These are phyloP conservation scores for Oxalis stricta DNA, from an alignment of 441 rosid genomes.

Conservation along the genomic window DNA sequence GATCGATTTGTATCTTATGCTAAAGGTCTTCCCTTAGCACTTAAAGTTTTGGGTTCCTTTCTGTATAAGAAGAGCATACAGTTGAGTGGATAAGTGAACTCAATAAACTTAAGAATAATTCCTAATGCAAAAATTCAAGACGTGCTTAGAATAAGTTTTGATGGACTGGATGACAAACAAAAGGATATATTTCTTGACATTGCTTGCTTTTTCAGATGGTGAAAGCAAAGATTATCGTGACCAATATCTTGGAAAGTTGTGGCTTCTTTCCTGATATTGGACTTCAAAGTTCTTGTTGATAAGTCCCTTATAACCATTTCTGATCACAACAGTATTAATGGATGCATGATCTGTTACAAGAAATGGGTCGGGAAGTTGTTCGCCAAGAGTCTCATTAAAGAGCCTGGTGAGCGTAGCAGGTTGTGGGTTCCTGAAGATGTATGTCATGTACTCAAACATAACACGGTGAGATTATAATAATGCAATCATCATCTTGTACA, in stretches of 20 bases:
- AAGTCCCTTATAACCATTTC: constrained; percentile 10
- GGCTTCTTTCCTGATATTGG: neutral
- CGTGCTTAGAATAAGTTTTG: constrained; percentile 1
- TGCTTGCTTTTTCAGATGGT: constrained; percentile 17
- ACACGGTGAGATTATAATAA: neutral
- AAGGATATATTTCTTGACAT: constrained; percentile 16
- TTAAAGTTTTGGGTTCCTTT: constrained; percentile 13
- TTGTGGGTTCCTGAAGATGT: constrained; percentile 9
- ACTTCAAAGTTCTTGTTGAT: constrained; percentile 3
- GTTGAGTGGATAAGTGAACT: constrained; percentile 11
- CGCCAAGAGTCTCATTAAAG: constrained; percentile 11
- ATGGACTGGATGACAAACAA: neutral
- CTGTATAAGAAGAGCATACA: neutral
- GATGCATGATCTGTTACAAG: constrained; percentile 17
- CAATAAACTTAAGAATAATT: neutral
- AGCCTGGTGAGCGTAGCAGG: constrained; percentile 9
- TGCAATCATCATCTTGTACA: no score
- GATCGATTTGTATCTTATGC: neutral
- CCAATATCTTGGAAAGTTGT: constrained; percentile 3
- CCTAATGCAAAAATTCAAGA: neutral
- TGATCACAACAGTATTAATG: neutral
- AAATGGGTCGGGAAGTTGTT: constrained; percentile 10
- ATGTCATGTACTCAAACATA: neutral
- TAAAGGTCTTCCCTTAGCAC: constrained; percentile 17
- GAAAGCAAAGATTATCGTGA: neutral